Base-by-base conservation (phyloP, 192 early-diverging fungal genomes). In the Coemansia javaensis region DNA sequence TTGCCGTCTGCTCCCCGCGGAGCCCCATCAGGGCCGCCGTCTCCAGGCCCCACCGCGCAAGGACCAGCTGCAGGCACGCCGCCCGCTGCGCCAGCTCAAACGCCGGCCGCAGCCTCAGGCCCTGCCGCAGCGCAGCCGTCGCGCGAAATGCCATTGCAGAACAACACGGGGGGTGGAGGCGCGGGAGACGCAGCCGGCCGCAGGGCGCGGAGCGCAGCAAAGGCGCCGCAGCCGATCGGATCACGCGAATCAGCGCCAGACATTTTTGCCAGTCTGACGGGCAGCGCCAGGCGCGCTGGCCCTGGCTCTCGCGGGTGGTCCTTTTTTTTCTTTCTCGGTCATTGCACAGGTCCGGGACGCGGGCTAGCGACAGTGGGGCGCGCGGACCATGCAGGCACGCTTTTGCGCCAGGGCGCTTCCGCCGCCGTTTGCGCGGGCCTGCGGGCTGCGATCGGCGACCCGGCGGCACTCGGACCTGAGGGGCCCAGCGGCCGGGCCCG, bases 1-100 rank as follows among this genome's bases (percentile, higher is more conserved):
- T 63, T 5, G 64, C 59, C n/a, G 52, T 53, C 32, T 56, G 54
- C 7, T 67, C 53, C 42, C 59, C 63, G 11, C 46, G 50, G 14
- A 64, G 49, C 10, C 70, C 69, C 69, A 78, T 68, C 49, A 68
- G 43, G 17, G 66, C 53, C 13, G 69, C 77, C 5, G 74, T 78
- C 59, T 84, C 82, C 10, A 84, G 52, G 1, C 77, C 79, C 82
- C 82, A 84, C 16, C 82, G 72, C 12, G 82, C 76, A 24, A 84
- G 58, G 20, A 84, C 66, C 21, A 84, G 57, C 50, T 84, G 82
- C 28, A 77, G 40, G 17, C 77, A 78, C 2, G 75, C 75, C 1
- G 65, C 54, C 16, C 79, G 76, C 53, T 63, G 18, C n/a, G 76
- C 76, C 25, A 74, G 49, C 53, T 73, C 76, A 30, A 52, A 49